phyloP scores from a whole-genome alignment of 2,329 filamentous ascomycete genomes.

The Scleromitrula shiraiana region DNA sequence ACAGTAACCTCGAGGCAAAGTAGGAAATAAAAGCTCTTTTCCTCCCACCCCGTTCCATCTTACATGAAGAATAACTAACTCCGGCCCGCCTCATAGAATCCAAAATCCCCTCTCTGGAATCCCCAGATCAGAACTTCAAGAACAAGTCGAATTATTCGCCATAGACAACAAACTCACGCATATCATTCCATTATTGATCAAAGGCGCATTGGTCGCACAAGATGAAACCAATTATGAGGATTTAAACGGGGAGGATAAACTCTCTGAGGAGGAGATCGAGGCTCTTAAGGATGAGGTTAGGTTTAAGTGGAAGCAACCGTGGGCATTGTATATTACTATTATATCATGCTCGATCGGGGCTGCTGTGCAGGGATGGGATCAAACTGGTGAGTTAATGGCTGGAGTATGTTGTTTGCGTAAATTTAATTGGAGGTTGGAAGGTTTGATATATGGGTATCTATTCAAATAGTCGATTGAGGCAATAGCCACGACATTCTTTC shows the following conservation, averaged over 20 bases:
- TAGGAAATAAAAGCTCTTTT: too few species aligned
- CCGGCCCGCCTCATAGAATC: slow-evolving; percentile 33
- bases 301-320: slow-evolving; percentile 62
- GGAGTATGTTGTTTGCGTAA: background rate
- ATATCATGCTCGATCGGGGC: slow-evolving; percentile 47
- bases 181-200: slow-evolving; percentile 49
- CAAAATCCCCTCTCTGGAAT: slow-evolving; percentile 49
- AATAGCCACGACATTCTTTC: too few species aligned
- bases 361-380: slow-evolving; percentile 45
- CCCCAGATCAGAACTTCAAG: slow-evolving; percentile 40
- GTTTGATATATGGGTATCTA: background rate
- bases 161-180: slow-evolving; percentile 49
- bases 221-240: slow-evolving; percentile 59
- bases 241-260: slow-evolving; percentile 34
- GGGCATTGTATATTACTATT: slow-evolving; percentile 27
- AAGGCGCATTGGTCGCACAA: slow-evolving; percentile 68
- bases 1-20: too few species aligned
- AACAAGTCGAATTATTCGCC: slow-evolving; percentile 53
- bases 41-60: background rate
- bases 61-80: background rate
- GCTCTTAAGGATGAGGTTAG: slow-evolving; percentile 54
- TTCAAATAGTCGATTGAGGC: too few species aligned
- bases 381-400: slow-evolving; percentile 4
- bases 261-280: slow-evolving; percentile 50
- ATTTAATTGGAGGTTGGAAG: too few species aligned